Base-by-base conservation (phyloP, 2,329 filamentous ascomycete species). In the Fusarium falciforme region DNA sequence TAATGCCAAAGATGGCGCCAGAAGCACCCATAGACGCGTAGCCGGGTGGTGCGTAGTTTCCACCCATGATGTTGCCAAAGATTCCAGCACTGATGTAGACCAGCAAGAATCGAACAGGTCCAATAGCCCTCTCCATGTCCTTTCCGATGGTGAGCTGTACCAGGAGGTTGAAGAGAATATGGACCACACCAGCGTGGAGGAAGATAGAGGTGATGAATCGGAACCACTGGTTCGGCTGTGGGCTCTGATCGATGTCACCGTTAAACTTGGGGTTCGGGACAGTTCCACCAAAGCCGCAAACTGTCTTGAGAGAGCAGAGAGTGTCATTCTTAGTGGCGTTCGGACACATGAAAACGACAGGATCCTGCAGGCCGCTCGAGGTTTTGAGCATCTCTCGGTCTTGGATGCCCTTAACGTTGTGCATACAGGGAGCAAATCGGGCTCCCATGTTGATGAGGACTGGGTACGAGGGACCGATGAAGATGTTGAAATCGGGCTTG, bases 361-460 rank as follows among this genome's bases (percentile, higher is more conserved):
- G 49, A 8, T 54, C 49, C 8, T 20, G 17, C 20, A 66, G 17
- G 52, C 61, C 47, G 36, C 57, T 33, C 6, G 63, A 61, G 25
- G n/a, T 58, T 1, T 63, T 60, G 33, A 40, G 22, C 40, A 58
- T 47, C n/a, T 79, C 78, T 8, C 84, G 84, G 66, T 90, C 86
- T 78, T 92, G 92, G 38, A 95, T 87, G 55, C 87, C 88, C 49
- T 89, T 82, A 73, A 93, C 89, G 76, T 93, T 94, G 85, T 96
- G 95, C 96, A 99, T 99, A 83, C 96, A 99, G 8, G 95, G 94
- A 4, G 93, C 90, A 80, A 94, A 99, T 71, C 96, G 92, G 44
- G 95, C 94, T 67, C 96, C 96, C 94, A 99, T 98, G 83, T 97
- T 97, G 85, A 98, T 98, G 78, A 97, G 90, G 27, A 98, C 91